Base-by-base conservation (phyloP, 495 filamentous ascomycete species). In the Bacidia rubella region DNA sequence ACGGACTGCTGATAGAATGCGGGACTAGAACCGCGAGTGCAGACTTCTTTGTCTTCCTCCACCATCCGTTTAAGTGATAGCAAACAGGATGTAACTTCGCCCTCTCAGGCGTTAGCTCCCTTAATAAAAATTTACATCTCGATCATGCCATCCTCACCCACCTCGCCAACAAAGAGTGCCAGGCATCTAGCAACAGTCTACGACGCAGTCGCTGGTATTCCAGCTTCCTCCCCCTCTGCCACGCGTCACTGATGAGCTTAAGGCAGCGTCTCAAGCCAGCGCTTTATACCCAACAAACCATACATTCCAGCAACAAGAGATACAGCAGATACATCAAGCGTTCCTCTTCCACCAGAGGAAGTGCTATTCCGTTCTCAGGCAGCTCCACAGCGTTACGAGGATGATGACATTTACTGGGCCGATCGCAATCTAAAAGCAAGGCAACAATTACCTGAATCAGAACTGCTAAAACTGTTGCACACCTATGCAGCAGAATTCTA, bases 381-480 rank as follows among this genome's bases (percentile, higher is more conserved):
- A 56, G 82, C 81, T 2, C 82, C 85, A 20, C 65, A 61, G 1
- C 74, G 82, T 42, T 86, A 77, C 60, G 73, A 73, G 46, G 84
- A 89, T 62, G 71, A 78, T 45, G 86, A 88, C 61, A 71, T 83
- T 35, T 93, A 93, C 65, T 80, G 75, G 46, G 74, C 77, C 0
- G 65, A 81, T 55, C 68, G 69, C 29, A 67, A 73, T 22, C 70
- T 85, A 15, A 64, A 70, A 15, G 62, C 77, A 47, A 62, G 72
- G 12, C 65, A 73, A 22, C 66, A 65, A 3, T 74, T 95, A 2
- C 89, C 89, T 2, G 76, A 75, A 26, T 79, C 79, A 26, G 84
- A 87, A 54, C 66, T 94, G 47, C 68, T 93, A n/a, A 85, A 83
- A 59, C 73, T 80, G 0, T 66, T 92, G 9, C 89, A 94, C 64